Evolutionary conservation across 495 filamentous ascomycete species (phyloP).

Genomic region (Lasiosphaeria miniovina): DNA sequence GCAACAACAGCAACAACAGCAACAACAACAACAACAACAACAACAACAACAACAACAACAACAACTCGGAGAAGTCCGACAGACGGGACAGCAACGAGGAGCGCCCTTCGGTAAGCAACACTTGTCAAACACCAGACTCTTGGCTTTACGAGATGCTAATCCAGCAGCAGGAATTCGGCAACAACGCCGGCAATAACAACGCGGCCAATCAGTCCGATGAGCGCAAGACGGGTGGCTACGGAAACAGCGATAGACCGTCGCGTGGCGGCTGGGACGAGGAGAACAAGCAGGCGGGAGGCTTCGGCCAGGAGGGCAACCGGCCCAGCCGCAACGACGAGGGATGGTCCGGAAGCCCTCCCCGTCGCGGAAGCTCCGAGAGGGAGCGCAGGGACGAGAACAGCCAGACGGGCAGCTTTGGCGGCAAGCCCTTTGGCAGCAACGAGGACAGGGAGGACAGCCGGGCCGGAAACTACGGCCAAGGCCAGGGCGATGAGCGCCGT

Average conservation of each 20-base stretch:
- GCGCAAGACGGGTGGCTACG: neutral
- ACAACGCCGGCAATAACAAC: constrained; percentile 2
- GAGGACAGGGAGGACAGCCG: neutral
- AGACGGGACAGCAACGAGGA: too few species aligned
- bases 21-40: neutral
- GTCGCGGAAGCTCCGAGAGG: neutral
- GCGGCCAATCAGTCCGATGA: neutral
- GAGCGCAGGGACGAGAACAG: neutral
- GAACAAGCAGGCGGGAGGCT: neutral
- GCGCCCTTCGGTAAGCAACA: neutral
- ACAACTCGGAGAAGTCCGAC: too few species aligned
- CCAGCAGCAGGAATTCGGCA: neutral
- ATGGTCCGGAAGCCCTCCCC: neutral
- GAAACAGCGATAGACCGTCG: neutral
- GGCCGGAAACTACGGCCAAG: neutral
- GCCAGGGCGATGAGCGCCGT: neutral
- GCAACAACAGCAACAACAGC: too few species aligned
- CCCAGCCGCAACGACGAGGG: neutral
- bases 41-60: neutral
- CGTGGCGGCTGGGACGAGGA: neutral
- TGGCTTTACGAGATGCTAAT: neutral
- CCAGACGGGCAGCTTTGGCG: neutral
- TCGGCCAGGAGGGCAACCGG: neutral
- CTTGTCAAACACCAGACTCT: neutral
- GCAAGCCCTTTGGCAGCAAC: neutral